phyloP scores from a whole-genome alignment of 148 eudicot species.

The Diospyros lotus region DNA sequence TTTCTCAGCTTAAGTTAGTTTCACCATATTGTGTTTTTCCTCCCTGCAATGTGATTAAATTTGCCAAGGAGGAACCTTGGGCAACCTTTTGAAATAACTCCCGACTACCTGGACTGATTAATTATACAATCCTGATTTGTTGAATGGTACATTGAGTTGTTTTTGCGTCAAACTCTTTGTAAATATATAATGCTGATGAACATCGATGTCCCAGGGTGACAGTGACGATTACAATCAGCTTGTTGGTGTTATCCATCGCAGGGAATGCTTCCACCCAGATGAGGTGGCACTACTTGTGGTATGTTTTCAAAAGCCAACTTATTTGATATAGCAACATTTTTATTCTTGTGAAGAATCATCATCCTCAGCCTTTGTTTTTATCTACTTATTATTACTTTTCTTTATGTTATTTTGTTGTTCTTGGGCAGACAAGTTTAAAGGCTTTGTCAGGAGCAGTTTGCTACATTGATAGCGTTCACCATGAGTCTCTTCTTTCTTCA shows the following conservation, averaged over 20 bases:
- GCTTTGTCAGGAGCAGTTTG: conserved; percentile 72
- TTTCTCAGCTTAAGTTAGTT: too few species aligned
- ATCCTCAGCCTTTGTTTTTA: too few species aligned
- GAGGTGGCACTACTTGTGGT: conserved; percentile 81
- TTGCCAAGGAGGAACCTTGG: too few species aligned
- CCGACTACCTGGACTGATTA: neutral
- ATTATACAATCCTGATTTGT: neutral
- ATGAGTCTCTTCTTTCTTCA: conserved; percentile 49
- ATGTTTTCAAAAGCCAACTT: conserved; percentile 16
- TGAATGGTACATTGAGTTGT: neutral
- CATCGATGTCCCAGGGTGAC: conserved; percentile 51
- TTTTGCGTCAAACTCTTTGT: conserved; percentile 4
- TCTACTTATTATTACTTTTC: neutral
- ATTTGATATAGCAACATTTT: neutral
- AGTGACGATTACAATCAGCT: conserved; percentile 43
- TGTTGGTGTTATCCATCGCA: conserved; percentile 50
- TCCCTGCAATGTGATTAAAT: too few species aligned
- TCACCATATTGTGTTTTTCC: too few species aligned
- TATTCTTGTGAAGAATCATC: neutral
- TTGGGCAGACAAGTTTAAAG: conserved; percentile 61
- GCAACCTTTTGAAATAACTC: too few species aligned
- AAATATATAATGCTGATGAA: conserved; percentile 6
- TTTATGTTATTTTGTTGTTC: conserved; percentile 12
- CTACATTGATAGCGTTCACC: conserved; percentile 48
- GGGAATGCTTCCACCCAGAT: conserved; percentile 32